Evolutionary conservation across 768 basidiomycete species (phyloP).

Genomic region (Mrakia gelida): DNA sequence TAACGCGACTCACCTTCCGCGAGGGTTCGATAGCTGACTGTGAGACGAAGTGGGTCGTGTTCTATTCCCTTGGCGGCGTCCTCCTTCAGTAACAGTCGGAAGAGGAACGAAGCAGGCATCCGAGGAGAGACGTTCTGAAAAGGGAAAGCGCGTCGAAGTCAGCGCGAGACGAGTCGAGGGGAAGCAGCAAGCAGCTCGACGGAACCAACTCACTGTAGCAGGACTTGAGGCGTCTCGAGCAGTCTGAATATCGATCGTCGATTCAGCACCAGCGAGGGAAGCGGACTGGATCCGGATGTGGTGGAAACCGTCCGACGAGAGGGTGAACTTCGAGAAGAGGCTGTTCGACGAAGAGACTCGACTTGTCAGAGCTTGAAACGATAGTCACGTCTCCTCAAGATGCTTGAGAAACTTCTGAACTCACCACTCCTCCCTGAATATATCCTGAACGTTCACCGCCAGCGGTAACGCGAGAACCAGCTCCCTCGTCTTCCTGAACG

Average conservation of each 20-base stretch:
- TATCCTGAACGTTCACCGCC: slow-evolving; percentile 91
- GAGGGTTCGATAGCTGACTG: slow-evolving; percentile 26
- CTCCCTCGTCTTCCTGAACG: slow-evolving; percentile 54
- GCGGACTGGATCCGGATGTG: slow-evolving; percentile 60
- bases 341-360: slow-evolving; percentile 47
- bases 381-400: too few relatives aligned
- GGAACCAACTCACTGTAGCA: background rate
- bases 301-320: slow-evolving; percentile 74
- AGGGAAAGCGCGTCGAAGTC: too few relatives aligned
- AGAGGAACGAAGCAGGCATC: slow-evolving; percentile 21
- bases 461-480: slow-evolving; percentile 73
- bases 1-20: slow-evolving; percentile 8
- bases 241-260: slow-evolving; percentile 19
- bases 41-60: slow-evolving; percentile 28
- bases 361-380: background rate
- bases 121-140: slow-evolving; percentile 25
- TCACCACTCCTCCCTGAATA: slow-evolving; percentile 80
- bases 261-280: slow-evolving; percentile 8
- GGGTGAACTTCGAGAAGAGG: slow-evolving; percentile 82
- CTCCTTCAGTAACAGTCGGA: slow-evolving; percentile 23
- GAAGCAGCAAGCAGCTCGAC: too few relatives aligned
- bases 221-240: slow-evolving; percentile 8
- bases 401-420: too few relatives aligned
- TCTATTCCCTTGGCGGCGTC: background rate
- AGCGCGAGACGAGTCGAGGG: background rate